These are phyloP conservation scores for Tolypocladium amazonense DNA, from an alignment of 2,329 filamentous ascomycete genomes.

Conservation along the genomic window DNA sequence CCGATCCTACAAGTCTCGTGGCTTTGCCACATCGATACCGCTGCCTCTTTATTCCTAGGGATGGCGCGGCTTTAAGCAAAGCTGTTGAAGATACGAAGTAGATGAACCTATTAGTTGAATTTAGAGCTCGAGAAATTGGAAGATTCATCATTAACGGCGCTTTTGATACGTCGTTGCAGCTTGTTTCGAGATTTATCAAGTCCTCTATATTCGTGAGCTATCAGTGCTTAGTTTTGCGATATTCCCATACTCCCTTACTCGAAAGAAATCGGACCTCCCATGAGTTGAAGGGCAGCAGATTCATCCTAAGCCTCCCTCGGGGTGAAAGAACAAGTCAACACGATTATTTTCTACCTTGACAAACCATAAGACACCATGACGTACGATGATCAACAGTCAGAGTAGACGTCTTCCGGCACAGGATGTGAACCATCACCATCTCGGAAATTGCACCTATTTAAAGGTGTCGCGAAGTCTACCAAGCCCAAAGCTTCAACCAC, in stretches of 20 bases:
- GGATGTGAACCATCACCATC: too few species aligned
- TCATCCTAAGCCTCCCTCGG: too few species aligned
- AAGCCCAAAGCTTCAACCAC: too few species aligned
- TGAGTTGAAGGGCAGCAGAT: too few species aligned
- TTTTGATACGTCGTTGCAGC: not conserved
- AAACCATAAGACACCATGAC: too few species aligned
- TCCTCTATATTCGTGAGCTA: not conserved
- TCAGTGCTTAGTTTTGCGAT: not conserved
- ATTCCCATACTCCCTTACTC: not conserved
- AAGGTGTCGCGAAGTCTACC: too few species aligned
- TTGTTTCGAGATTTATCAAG: not conserved
- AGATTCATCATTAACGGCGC: not conserved
- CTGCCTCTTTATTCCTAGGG: constrained; percentile 39
- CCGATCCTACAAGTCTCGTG: constrained; percentile 52
- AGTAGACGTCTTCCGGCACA: too few species aligned
- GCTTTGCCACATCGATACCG: constrained; percentile 48
- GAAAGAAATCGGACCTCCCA: too few species aligned
- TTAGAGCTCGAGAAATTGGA: not conserved
- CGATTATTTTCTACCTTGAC: too few species aligned
- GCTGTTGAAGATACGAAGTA: not conserved
- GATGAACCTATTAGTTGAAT: not conserved
- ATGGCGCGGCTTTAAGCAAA: constrained; percentile 2
- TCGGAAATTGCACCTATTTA: too few species aligned
- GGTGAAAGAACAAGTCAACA: too few species aligned
- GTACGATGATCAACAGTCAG: too few species aligned